Base-by-base conservation (phyloP, 306 rosid genomes). In the Nissolia schottii region DNA sequence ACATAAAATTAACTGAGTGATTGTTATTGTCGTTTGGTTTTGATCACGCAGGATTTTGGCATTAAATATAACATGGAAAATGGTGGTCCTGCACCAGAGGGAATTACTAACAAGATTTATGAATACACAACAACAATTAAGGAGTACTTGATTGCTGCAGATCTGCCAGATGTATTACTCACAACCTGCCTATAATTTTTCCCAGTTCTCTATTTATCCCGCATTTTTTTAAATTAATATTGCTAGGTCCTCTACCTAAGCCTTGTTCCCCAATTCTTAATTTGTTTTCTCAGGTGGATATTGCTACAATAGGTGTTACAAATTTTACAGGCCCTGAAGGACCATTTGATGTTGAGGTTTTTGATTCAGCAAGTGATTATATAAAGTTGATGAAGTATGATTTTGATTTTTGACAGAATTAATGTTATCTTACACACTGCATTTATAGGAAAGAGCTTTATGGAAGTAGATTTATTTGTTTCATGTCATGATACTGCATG, bases 61-160 rank as follows among this genome's bases (percentile, higher is more conserved):
- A 87, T 95, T 60, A 95, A 95, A 66, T 95, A 91, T 86, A 95
- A 95, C 83, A 95, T 95, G 99, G 99, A 84, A 83, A 95, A 95
- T 70, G 99, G 99, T 68, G 99, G 99, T 66, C 99, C 99, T 61
- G 96, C 99, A 74, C 99, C 97, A 0, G 99, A 95, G 86, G 89
- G 89, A n/a, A 81, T 91, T 73, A 95, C 99, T 49, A 62, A 95
- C 74, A 86, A 88, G 84, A 95, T 95, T 67, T 95, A 87, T 35
- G 93, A 91, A 78, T 73, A 82, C 84, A 95, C 99, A 4, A 89
- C 81, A 71, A 88, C 90, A 64, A 91, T 95, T 66, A 88, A 80
- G 82, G 99, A 95, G 79, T 91, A 89, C 83, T 78, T 95, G 8
- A 88, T 78, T 71, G 85, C 97, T 7, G 82, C 71, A 79, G 97